Percentiles rank a stretch among this genome's conserved stretches.
Conservation (phyloP, 169 alveolate species). For the Theileria orientalis region DNA sequence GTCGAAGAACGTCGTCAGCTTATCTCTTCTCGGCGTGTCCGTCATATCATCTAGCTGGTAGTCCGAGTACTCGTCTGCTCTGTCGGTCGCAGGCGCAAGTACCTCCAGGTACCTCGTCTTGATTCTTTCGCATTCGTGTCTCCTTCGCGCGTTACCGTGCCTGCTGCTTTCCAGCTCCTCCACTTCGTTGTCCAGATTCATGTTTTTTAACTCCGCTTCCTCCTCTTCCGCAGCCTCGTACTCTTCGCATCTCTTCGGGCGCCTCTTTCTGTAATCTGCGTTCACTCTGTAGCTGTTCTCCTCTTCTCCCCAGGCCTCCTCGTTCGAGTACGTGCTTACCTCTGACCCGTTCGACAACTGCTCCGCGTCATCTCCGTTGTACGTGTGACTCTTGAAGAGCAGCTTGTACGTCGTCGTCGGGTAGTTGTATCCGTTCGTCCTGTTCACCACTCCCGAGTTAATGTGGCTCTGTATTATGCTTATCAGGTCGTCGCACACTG, state of each 20-base stretch:
- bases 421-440: neutral
- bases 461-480: neutral
- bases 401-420: neutral
- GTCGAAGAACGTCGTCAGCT: neutral
- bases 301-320: constrained; percentile 14
- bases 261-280: constrained; percentile 19
- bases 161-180: neutral
- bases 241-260: constrained; percentile 14
- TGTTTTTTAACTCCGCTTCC: constrained; percentile 13
- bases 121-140: neutral
- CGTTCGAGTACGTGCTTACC: constrained; percentile 25
- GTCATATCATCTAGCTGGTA: neutral
- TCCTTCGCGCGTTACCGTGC: neutral
- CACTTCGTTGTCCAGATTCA: neutral
- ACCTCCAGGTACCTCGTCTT: neutral
- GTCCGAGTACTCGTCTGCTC: neutral
- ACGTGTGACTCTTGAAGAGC: constrained; percentile 27
- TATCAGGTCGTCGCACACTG: constrained; percentile 16
- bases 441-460: neutral
- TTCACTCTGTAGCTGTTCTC: constrained; percentile 35
- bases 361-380: constrained; percentile 28
- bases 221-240: constrained; percentile 12
- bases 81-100: neutral
- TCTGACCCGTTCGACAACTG: constrained; percentile 29
- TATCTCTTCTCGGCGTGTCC: neutral